Evolutionary conservation across 345 rosid genomes (phyloP), one percentile per base, ranked within the genome.

Genomic region (Theobroma cacao): DNA sequence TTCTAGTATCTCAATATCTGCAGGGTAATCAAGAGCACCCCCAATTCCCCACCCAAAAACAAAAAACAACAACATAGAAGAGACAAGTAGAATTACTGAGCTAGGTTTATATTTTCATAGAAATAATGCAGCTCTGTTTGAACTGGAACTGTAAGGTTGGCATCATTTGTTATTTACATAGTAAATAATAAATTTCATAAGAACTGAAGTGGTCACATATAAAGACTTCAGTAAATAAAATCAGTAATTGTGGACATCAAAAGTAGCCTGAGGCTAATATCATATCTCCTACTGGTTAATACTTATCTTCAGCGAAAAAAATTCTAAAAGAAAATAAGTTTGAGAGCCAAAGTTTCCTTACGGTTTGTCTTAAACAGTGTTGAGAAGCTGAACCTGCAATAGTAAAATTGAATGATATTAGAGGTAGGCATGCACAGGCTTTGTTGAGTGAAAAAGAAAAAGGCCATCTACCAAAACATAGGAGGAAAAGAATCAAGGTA

Each of bases 301-400:
- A 12, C 31, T 64, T 11, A 28, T n/a, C 10, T 55, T 61, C 14
- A 33, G 41, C 15, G 18, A 30, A 72, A 0, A 22, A 2, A 30
- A 5, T 17, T 26, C 34, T 7, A 10, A 56, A 56, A 2, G 41
- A 70, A 36, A 26, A 55, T 1, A 33, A 28, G 47, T 17, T 26
- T 15, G 48, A 13, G 68, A 62, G 69, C 15, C 22, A 63, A 70
- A 34, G n/a, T 72, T 22, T 70, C 52, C 94, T 91, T 88, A 95
- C 99, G 89, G 74, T 93, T 89, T 82, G 84, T 86, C 85, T 88
- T 91, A 83, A 93, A 95, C 78, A 93, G 81, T 8, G 99, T 93
- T 20, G 99, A 92, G 89, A 95, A 90, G 87, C 99, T 93, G 85
- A 95, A 95, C 92, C 99, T 95, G 94, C 83, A 72, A 85, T 38